A percentile compares a stretch with the other conserved stretches of the same genome.
Evolutionary conservation across 805 yeast genomes (phyloP).

Genomic region (Saccharomycopsis selenospora): DNA sequence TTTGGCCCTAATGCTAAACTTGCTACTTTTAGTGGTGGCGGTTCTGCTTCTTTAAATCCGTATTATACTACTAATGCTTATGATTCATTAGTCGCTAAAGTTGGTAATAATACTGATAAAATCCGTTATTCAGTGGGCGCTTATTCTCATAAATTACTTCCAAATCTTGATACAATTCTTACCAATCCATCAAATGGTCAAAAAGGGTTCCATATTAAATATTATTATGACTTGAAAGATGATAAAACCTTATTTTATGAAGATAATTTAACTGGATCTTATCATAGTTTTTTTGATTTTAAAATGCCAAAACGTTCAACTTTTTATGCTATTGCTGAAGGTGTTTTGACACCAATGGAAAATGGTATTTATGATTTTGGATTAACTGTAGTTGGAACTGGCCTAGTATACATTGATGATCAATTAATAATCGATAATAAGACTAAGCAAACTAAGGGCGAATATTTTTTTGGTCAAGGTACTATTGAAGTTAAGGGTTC

Average conservation of each 20-base stretch:
- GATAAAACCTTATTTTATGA: not conserved
- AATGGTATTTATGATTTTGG: slow-evolving; percentile 47
- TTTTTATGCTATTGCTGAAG: slow-evolving; percentile 40
- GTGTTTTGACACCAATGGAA: slow-evolving; percentile 39
- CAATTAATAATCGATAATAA: slow-evolving; percentile 49
- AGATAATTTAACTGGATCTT: slow-evolving; percentile 16
- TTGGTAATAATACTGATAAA: slow-evolving; percentile 20
- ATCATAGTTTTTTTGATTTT: slow-evolving; percentile 28
- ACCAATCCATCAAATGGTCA: slow-evolving; percentile 19
- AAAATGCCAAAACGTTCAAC: slow-evolving; percentile 21
- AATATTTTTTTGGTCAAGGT: slow-evolving; percentile 47
- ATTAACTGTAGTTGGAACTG: slow-evolving; percentile 46
- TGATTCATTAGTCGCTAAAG: slow-evolving; percentile 35
- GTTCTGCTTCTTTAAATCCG: slow-evolving; percentile 47
- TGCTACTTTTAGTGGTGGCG: slow-evolving; percentile 52
- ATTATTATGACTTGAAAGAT: not conserved
- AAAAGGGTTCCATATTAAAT: slow-evolving; percentile 1
- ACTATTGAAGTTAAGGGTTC: slow-evolving; percentile 42
- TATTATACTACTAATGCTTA: slow-evolving; percentile 43
- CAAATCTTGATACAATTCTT: slow-evolving; percentile 28
- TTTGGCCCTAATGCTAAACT: slow-evolving; percentile 54
- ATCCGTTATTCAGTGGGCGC: slow-evolving; percentile 32
- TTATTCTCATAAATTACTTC: slow-evolving; percentile 30
- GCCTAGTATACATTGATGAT: slow-evolving; percentile 46
- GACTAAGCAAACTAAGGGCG: slow-evolving; percentile 43